Conservation (phyloP, 495 filamentous ascomycete genomes). For the Aspergillus wentii region DNA sequence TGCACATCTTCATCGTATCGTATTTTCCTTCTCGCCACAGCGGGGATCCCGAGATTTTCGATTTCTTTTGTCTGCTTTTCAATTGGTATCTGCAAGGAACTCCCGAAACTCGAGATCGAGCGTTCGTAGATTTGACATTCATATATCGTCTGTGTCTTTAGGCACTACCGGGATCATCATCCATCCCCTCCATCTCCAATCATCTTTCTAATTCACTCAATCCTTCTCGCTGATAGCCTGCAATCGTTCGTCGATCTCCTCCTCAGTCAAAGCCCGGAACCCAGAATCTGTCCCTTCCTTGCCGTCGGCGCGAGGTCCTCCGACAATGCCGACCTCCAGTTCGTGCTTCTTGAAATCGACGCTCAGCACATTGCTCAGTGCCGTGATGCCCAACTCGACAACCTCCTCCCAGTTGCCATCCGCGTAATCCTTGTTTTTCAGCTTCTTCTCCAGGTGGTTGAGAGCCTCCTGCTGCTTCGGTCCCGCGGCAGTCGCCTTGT, state of each 20-base stretch:
- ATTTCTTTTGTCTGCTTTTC: no score
- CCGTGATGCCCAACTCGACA: conserved; percentile 90
- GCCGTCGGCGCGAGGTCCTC: conserved; percentile 72
- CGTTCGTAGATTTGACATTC: neutral
- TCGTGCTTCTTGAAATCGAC: conserved; percentile 99
- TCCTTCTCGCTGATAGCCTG: conserved; percentile 99
- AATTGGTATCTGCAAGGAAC: neutral
- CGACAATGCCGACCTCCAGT: conserved; percentile 95
- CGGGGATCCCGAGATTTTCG: no score
- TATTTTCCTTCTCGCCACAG: no score
- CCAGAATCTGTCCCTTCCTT: conserved; percentile 68
- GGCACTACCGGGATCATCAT: no score
- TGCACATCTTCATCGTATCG: no score
- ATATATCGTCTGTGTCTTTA: neutral
- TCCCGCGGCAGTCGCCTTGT: conserved; percentile 95
- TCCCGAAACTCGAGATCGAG: conserved; percentile 7
- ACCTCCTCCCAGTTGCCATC: conserved; percentile 96
- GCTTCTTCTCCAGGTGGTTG: conserved; percentile 97
- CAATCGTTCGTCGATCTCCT: conserved; percentile 96
- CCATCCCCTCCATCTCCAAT: no score
- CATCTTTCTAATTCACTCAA: conserved; percentile 43
- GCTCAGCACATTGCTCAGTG: conserved; percentile 90
- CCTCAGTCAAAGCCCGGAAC: conserved; percentile 89
- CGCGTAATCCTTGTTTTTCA: conserved; percentile 97
- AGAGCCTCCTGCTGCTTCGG: conserved; percentile 98